phyloP scores from a whole-genome alignment of 2,329 filamentous ascomycete species.

The Nigrograna mackinnonii region DNA sequence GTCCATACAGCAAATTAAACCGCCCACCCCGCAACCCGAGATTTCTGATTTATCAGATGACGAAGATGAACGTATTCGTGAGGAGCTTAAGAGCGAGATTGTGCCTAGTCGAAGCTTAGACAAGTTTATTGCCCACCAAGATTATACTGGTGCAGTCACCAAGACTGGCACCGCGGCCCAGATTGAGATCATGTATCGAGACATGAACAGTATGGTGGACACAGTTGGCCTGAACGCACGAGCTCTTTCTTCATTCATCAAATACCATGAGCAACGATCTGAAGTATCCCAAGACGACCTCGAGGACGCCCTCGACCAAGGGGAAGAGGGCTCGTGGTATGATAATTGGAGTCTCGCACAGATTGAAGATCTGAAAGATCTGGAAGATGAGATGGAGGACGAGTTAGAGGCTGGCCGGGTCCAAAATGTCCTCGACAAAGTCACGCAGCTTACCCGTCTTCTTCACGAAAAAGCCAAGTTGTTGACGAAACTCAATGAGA shows the following conservation, averaged over 20 bases:
- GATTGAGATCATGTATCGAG: constrained; percentile 65
- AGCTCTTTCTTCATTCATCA: constrained; percentile 62
- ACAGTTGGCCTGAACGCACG: constrained; percentile 86
- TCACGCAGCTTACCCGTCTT: constrained; percentile 70
- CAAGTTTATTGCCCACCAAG: constrained; percentile 65
- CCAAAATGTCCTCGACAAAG: constrained; percentile 68
- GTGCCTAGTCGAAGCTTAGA: constrained; percentile 66
- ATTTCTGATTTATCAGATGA: constrained; percentile 50
- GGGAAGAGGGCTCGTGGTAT: constrained; percentile 50
- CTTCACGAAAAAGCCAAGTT: constrained; percentile 72
- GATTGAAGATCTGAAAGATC: constrained; percentile 66
- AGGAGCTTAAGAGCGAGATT: constrained; percentile 63
- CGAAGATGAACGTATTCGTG: constrained; percentile 70
- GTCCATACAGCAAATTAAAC: constrained; percentile 33
- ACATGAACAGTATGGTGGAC: constrained; percentile 93
- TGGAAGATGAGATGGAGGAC: constrained; percentile 65
- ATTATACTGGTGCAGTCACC: constrained; percentile 43
- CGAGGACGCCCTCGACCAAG: constrained; percentile 41
- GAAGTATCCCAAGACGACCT: constrained; percentile 68
- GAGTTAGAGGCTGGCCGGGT: constrained; percentile 71
- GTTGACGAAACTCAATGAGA: constrained; percentile 71
- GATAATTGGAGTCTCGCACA: constrained; percentile 78
- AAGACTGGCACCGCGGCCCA: constrained; percentile 49
- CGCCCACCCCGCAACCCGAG: constrained; percentile 41
- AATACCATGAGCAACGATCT: constrained; percentile 57